These are phyloP conservation scores for Scutellaria minor DNA, from an alignment of 257 asterid genomes.

Conservation along the genomic window DNA sequence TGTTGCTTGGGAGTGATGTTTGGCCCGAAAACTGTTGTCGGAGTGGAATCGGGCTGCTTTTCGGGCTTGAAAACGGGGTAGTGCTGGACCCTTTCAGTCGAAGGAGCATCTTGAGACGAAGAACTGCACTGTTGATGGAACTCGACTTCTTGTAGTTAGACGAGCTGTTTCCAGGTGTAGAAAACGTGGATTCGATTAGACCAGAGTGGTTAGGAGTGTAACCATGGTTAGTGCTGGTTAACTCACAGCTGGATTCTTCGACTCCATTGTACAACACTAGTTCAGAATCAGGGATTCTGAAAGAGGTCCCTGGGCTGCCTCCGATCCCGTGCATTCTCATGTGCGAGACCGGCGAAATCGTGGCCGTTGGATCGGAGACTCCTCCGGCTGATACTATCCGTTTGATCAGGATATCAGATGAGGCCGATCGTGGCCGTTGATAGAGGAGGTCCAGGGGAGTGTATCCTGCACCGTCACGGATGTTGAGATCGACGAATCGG, in stretches of 20 bases:
- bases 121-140: slow-evolving; percentile 48
- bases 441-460: slow-evolving; percentile 82
- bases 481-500: slow-evolving; percentile 55
- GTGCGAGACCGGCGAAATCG: slow-evolving; percentile 52
- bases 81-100: slow-evolving; percentile 46
- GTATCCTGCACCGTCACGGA: slow-evolving; percentile 62
- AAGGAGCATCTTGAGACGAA: slow-evolving; percentile 59
- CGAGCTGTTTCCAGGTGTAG: slow-evolving; percentile 38
- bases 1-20: slow-evolving; percentile 48
- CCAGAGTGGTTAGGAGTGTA: slow-evolving; percentile 43
- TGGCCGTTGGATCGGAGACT: slow-evolving; percentile 45
- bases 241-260: slow-evolving; percentile 50
- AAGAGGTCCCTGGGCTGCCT: slow-evolving; percentile 86
- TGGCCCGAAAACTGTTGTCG: slow-evolving; percentile 63
- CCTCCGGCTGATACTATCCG: slow-evolving; percentile 76
- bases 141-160: slow-evolving; percentile 41
- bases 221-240: slow-evolving; percentile 44
- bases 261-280: slow-evolving; percentile 59
- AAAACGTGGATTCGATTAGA: slow-evolving; percentile 45
- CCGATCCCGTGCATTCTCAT: slow-evolving; percentile 63
- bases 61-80: slow-evolving; percentile 30
- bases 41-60: slow-evolving; percentile 54
- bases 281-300: slow-evolving; percentile 78
- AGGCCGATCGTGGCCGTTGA: slow-evolving; percentile 58
- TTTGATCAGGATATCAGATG: slow-evolving; percentile 69